Conservation (phyloP, 371 early-diverging fungal species). For the Batkoa obscura region DNA sequence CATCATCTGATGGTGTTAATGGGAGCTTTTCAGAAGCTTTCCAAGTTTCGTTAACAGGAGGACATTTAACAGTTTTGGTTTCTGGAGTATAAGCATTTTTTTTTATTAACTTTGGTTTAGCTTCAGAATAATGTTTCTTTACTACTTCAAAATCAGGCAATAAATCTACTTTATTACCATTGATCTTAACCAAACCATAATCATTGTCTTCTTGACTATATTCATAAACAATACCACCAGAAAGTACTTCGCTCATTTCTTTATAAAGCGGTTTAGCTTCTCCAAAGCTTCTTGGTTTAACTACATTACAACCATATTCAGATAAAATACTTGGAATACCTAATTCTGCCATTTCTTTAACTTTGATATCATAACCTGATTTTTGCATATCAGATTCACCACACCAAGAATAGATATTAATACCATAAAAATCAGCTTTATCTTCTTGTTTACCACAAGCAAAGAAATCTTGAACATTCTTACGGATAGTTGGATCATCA, state of each 20-base stretch:
- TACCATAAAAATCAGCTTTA: slow-evolving; percentile 52
- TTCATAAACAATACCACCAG: slow-evolving; percentile 68
- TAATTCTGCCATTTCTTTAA: slow-evolving; percentile 23
- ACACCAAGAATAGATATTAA: slow-evolving; percentile 49
- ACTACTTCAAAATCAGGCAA: not conserved
- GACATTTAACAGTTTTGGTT: slow-evolving; percentile 20
- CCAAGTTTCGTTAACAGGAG: slow-evolving; percentile 28
- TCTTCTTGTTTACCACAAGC: slow-evolving; percentile 42
- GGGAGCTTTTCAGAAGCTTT: slow-evolving; percentile 31
- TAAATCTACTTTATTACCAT: slow-evolving; percentile 12
- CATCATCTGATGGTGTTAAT: slow-evolving; percentile 42
- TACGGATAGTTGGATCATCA: slow-evolving; percentile 47
- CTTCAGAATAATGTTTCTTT: not conserved
- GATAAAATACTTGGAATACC: slow-evolving; percentile 38
- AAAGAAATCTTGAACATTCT: slow-evolving; percentile 44
- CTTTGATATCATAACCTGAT: slow-evolving; percentile 35
- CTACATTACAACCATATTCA: slow-evolving; percentile 42
- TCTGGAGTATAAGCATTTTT: not conserved
- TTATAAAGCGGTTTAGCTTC: slow-evolving; percentile 32
- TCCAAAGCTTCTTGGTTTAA: slow-evolving; percentile 31
- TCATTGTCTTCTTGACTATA: slow-evolving; percentile 59
- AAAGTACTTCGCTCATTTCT: slow-evolving; percentile 42
- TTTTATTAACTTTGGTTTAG: not conserved
- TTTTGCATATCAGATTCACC: slow-evolving; percentile 28
- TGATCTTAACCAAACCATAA: slow-evolving; percentile 43